phyloP scores from a whole-genome alignment of 768 basidiomycete genomes.

The Gloeopeniophorella convolvens region DNA sequence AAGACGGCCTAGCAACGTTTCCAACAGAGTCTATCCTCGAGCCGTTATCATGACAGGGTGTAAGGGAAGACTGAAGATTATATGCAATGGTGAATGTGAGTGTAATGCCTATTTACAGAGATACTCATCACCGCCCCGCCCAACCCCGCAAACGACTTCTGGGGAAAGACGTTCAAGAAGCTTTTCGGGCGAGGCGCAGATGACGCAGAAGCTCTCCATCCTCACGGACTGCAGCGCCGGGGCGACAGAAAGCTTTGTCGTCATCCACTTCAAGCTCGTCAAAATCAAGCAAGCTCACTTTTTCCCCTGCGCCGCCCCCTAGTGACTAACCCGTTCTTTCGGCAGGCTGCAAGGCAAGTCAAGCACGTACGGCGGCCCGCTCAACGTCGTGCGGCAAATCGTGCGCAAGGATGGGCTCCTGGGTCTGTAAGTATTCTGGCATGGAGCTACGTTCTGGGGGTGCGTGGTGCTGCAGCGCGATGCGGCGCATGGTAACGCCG shows the following conservation, averaged over 20 bases:
- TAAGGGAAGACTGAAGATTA: too few species aligned
- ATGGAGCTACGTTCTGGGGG: not conserved
- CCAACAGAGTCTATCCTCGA: too few species aligned
- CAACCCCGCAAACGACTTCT: slow-evolving; percentile 93
- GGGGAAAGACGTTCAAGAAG: slow-evolving; percentile 75
- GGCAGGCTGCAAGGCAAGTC: slow-evolving; percentile 84
- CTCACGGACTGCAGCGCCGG: slow-evolving; percentile 92
- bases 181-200: slow-evolving; percentile 67
- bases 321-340: not conserved
- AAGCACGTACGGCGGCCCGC: slow-evolving; percentile 84
- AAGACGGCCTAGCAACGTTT: too few species aligned
- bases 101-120: too few species aligned
- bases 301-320: not conserved
- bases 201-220: slow-evolving; percentile 85
- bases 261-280: slow-evolving; percentile 95
- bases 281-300: slow-evolving; percentile 61
- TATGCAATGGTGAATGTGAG: too few species aligned
- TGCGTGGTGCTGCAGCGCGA: too few species aligned
- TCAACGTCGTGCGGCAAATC: slow-evolving; percentile 82
- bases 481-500: not conserved
- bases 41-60: too few species aligned
- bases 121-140: too few species aligned
- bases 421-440: slow-evolving; percentile 61
- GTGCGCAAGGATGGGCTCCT: slow-evolving; percentile 72
- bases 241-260: slow-evolving; percentile 91